These are phyloP conservation scores for Diaporthe nobilis DNA, from an alignment of 2,329 filamentous ascomycete genomes.

Conservation along the genomic window DNA sequence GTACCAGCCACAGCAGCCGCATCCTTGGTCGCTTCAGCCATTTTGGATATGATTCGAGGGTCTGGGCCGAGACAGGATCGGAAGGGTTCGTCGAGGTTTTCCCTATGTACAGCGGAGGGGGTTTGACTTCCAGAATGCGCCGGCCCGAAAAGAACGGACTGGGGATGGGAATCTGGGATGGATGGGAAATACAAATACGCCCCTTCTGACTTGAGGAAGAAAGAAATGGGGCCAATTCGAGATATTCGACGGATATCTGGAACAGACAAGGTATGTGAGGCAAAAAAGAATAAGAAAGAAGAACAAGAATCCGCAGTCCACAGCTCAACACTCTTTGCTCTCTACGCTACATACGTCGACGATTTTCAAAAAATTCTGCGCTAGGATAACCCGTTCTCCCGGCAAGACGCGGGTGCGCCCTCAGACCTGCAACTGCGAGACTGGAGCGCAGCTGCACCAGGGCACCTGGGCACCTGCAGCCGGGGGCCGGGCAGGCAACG, in stretches of 20 bases:
- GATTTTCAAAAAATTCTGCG: constrained; percentile 43
- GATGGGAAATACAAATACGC: constrained; percentile 20
- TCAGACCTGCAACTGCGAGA: constrained; percentile 1
- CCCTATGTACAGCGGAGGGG: background rate
- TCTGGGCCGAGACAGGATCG: constrained; percentile 1
- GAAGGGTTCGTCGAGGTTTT: constrained; percentile 10
- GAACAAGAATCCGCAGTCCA: constrained; percentile 32
- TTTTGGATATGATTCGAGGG: constrained; percentile 33
- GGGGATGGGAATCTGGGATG: constrained; percentile 1
- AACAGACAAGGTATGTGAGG: constrained; percentile 36
- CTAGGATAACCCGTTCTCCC: constrained; percentile 38
- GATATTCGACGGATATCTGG: constrained; percentile 10
- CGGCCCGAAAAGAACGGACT: constrained; percentile 36
- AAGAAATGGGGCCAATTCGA: constrained; percentile 35
- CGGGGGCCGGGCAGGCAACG: constrained; percentile 27
- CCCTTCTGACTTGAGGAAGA: constrained; percentile 31
- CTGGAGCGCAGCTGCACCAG: background rate
- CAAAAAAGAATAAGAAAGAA: constrained; percentile 20
- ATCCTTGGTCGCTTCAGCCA: constrained; percentile 41
- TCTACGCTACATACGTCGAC: constrained; percentile 38
- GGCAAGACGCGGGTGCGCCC: constrained; percentile 31
- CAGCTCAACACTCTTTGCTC: constrained; percentile 24
- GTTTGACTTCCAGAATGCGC: constrained; percentile 35
- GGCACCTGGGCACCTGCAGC: background rate
- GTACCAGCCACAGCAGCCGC: constrained; percentile 37